Conservation (phyloP, 257 asterid species). For the Solanum okadae region DNA sequence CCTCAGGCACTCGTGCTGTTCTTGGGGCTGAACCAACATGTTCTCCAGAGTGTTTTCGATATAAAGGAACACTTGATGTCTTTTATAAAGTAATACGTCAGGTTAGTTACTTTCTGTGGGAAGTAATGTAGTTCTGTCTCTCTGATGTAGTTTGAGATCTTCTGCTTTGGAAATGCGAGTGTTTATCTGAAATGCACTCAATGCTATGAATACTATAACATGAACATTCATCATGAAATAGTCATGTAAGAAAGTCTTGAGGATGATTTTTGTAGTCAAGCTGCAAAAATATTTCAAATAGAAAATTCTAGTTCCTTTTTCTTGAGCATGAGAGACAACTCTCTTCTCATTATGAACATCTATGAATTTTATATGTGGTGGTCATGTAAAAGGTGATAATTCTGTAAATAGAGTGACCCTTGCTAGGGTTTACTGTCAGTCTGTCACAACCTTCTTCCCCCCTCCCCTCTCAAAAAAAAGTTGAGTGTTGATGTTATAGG, state of each 20-base stretch:
- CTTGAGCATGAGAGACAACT: not conserved
- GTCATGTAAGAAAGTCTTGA: not conserved
- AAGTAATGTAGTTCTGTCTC: not conserved
- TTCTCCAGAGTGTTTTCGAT: conserved; percentile 45
- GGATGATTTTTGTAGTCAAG: not conserved
- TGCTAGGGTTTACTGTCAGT: not conserved
- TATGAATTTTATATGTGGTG: not conserved
- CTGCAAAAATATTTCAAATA: not conserved
- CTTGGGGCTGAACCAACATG: conserved; percentile 29
- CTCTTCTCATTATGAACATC: not conserved
- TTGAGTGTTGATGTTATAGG: not conserved
- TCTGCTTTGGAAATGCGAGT: not conserved
- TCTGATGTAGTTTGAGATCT: not conserved
- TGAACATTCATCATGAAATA: not conserved
- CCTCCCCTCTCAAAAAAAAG: not conserved
- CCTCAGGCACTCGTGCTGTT: conserved; percentile 23
- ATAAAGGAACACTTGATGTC: conserved; percentile 74
- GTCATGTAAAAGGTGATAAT: not conserved
- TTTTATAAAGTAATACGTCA: conserved; percentile 54
- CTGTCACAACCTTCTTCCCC: not conserved
- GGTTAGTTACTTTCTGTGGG: conserved; percentile 37
- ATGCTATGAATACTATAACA: not conserved
- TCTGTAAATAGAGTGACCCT: not conserved
- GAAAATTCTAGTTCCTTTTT: not conserved
- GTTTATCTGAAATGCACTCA: not conserved